A percentile compares a stretch with the other conserved stretches of the same genome.
These are phyloP conservation scores for Meira nashicola DNA, from an alignment of 1,284 basidiomycete genomes.

Conservation along the genomic window DNA sequence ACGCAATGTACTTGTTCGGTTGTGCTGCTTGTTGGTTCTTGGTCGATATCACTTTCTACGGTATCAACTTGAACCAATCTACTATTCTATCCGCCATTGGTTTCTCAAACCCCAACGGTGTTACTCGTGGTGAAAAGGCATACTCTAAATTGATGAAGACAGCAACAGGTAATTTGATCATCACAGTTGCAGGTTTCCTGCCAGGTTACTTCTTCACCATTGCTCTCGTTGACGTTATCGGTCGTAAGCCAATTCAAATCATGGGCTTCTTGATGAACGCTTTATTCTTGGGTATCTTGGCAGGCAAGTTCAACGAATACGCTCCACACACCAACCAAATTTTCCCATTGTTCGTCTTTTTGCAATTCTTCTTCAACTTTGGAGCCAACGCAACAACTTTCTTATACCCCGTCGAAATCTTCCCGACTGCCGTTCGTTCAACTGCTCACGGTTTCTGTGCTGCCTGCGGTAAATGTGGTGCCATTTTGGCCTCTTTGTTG, in stretches of 20 bases:
- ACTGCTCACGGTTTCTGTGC: conserved; percentile 57
- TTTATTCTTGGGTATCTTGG: conserved; percentile 51
- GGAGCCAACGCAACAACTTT: conserved; percentile 79
- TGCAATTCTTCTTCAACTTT: conserved; percentile 56
- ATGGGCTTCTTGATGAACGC: conserved; percentile 48
- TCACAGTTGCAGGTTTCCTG: conserved; percentile 42
- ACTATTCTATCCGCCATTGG: conserved; percentile 67
- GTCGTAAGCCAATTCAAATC: conserved; percentile 53
- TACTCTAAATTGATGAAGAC: conserved; percentile 60
- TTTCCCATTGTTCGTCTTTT: conserved; percentile 71
- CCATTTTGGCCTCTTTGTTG: conserved; percentile 55
- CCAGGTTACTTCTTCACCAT: conserved; percentile 51
- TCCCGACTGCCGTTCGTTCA: conserved; percentile 68
- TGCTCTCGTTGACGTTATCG: conserved; percentile 39
- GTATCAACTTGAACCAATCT: conserved; percentile 73
- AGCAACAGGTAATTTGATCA: conserved; percentile 52
- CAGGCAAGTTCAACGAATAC: conserved; percentile 41
- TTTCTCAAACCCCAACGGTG: conserved; percentile 53
- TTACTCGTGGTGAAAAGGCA: conserved; percentile 16
- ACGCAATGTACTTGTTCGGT: conserved; percentile 41
- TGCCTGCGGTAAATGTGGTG: conserved; percentile 57
- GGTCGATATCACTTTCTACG: conserved; percentile 69
- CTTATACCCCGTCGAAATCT: conserved; percentile 67
- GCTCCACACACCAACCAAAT: conserved; percentile 60
- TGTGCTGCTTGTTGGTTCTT: conserved; percentile 46